Percentiles rank a stretch among this genome's conserved stretches.
Conservation (phyloP, 768 basidiomycete genomes). For the Phylloporus scabripes region DNA sequence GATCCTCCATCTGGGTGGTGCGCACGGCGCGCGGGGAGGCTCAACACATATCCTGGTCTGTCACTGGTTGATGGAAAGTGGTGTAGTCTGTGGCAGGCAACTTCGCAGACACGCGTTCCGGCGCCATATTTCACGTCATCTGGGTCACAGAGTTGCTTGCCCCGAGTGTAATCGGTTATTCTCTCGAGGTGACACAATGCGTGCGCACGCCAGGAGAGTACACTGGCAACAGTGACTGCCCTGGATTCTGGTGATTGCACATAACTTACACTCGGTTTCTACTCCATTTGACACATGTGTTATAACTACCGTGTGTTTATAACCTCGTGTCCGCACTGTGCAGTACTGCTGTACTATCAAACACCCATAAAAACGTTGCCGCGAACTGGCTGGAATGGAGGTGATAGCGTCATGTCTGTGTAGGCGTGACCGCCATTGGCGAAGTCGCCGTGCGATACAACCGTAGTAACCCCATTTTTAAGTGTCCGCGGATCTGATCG, state of each 20-base stretch:
- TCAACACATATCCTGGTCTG: neutral
- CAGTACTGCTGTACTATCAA: no score
- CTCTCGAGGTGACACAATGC: conserved; percentile 5
- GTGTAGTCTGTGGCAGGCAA: neutral
- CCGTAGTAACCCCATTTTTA: neutral
- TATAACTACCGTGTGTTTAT: neutral
- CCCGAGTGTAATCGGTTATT: neutral
- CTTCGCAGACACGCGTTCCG: conserved; percentile 1
- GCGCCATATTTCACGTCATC: conserved; percentile 10
- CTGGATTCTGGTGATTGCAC: neutral
- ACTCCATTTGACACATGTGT: neutral
- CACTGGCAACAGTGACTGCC: neutral
- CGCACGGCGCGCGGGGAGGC: conserved; percentile 3
- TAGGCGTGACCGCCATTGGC: neutral
- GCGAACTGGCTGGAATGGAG: neutral
- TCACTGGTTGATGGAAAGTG: neutral
- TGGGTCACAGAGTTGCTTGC: neutral
- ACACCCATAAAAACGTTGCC: neutral
- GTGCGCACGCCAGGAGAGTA: neutral
- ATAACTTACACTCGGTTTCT: neutral
- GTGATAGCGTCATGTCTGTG: neutral
- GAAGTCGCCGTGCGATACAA: neutral
- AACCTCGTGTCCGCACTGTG: neutral
- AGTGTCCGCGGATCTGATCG: neutral
- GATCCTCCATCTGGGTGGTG: neutral